These are phyloP conservation scores for Alloteropsis angusta DNA, from an alignment of 202 grass and related monocot genomes.

Conservation along the genomic window DNA sequence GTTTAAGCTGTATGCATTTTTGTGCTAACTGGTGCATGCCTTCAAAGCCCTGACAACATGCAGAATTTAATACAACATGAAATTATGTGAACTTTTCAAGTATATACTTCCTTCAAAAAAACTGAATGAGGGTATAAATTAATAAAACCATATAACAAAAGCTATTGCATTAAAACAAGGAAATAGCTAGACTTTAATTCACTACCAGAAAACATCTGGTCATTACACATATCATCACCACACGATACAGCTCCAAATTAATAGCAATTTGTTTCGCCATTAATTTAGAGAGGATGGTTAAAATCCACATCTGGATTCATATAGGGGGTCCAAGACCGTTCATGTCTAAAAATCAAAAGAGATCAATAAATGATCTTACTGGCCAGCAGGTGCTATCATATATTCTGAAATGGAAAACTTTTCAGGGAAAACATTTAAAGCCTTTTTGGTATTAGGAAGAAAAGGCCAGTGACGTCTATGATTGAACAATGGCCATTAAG, in stretches of 20 bases:
- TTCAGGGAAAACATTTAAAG: not conserved
- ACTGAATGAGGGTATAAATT: not conserved
- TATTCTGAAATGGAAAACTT: not conserved
- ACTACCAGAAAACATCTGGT: not conserved
- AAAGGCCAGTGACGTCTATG: not conserved
- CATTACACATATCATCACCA: not conserved
- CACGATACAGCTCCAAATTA: not conserved
- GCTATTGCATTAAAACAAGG: not conserved
- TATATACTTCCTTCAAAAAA: not conserved
- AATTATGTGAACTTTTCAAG: not conserved
- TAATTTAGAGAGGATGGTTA: constrained; percentile 12
- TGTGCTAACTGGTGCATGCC: constrained; percentile 73
- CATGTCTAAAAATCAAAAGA: constrained; percentile 2
- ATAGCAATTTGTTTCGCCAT: not conserved
- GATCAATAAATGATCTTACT: not conserved
- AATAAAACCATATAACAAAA: not conserved
- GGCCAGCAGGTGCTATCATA: not conserved
- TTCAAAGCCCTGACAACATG: constrained; percentile 80
- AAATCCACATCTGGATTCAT: not conserved
- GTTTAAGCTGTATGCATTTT: constrained; percentile 88
- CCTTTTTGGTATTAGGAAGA: not conserved
- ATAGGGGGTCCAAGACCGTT: not conserved
- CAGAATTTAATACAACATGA: constrained; percentile 22
- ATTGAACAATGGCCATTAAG: too few species aligned
- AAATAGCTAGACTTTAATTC: not conserved